phyloP scores from a whole-genome alignment of 108 stramenopile species.

The Chaetoceros muelleri region DNA sequence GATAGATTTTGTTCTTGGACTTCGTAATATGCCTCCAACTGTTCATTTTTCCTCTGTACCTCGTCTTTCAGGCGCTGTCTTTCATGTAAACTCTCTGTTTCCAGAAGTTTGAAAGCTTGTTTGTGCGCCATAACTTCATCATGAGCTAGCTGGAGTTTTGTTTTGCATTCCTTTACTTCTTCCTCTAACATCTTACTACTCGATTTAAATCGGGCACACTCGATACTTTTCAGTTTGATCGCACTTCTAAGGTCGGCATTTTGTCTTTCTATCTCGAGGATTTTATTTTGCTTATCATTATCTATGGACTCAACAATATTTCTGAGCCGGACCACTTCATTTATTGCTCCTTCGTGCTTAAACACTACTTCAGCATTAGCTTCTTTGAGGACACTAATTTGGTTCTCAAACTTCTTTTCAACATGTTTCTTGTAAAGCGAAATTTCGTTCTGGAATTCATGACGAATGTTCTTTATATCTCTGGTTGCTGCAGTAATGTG shows the following conservation, averaged over 20 bases:
- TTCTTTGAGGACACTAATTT: too few species aligned
- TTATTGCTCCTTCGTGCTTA: too few species aligned
- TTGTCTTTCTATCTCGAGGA: not conserved
- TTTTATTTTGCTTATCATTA: too few species aligned
- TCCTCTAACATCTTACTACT: not conserved
- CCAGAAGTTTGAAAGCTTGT: not conserved
- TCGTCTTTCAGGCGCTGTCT: not conserved
- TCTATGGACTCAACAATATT: too few species aligned
- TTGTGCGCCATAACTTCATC: not conserved
- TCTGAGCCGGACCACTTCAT: too few species aligned
- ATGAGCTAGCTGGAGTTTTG: not conserved
- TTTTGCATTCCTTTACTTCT: not conserved
- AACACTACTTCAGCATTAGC: too few species aligned
- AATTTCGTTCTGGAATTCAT: too few species aligned
- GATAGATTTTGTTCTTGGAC: not conserved
- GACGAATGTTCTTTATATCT: too few species aligned
- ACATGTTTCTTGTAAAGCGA: too few species aligned
- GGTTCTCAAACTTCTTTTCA: too few species aligned
- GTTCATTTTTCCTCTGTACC: not conserved
- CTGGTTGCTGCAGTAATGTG: too few species aligned
- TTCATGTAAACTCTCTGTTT: not conserved
- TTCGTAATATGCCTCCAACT: constrained; percentile 1
- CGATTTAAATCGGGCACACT: not conserved
- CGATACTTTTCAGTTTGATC: not conserved
- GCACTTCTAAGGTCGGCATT: not conserved